Conservation (phyloP, 768 basidiomycete species). For the Kondoa subrosea region DNA sequence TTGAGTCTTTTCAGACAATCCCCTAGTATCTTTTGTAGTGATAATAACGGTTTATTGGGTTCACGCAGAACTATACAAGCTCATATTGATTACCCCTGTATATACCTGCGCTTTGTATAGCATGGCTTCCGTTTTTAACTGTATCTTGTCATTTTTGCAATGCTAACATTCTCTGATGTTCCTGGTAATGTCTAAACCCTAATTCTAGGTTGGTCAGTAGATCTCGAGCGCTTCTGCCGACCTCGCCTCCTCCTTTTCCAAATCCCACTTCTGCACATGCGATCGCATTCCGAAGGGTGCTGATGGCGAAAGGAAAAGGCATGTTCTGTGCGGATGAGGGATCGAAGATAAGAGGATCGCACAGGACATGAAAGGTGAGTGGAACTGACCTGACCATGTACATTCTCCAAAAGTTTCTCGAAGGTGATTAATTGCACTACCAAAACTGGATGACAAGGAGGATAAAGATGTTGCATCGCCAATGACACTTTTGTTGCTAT, state of each 20-base stretch:
- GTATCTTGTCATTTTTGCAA: too few relatives aligned
- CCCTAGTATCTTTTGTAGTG: too few relatives aligned
- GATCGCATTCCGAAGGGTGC: not conserved
- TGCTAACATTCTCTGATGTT: not conserved
- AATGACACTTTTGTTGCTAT: not conserved
- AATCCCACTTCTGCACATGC: not conserved
- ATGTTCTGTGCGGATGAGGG: too few relatives aligned
- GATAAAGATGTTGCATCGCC: conserved; percentile 1
- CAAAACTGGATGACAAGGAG: not conserved
- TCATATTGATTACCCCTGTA: too few relatives aligned
- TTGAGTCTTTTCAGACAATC: not conserved
- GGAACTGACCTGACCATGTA: conserved; percentile 1
- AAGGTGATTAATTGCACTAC: conserved; percentile 4
- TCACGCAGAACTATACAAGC: too few relatives aligned
- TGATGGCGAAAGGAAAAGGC: not conserved
- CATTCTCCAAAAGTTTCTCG: conserved; percentile 2
- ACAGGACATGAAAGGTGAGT: too few relatives aligned
- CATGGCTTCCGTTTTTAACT: too few relatives aligned
- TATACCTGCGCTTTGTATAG: too few relatives aligned
- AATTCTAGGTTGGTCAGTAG: not conserved
- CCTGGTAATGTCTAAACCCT: not conserved
- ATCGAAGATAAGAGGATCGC: too few relatives aligned
- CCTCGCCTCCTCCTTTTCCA: not conserved
- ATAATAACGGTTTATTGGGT: too few relatives aligned
- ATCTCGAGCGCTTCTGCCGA: not conserved